Evolutionary conservation across 495 filamentous ascomycete genomes (phyloP), one percentile per base, ranked within the genome.

Genomic region (Podospora pseudocomata): DNA sequence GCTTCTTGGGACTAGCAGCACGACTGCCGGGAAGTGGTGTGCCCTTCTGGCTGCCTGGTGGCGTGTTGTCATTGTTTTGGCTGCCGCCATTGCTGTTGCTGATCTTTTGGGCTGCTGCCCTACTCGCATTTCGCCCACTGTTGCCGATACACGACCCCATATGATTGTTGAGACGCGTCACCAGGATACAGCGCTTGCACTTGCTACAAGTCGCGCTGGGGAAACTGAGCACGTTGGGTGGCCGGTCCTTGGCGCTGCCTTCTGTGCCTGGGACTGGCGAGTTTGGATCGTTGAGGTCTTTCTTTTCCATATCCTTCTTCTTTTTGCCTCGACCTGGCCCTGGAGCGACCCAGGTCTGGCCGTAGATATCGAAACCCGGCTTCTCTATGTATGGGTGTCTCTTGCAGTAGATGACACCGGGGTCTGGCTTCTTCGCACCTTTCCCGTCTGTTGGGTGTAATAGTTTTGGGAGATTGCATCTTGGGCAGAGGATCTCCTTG

Each of bases 61-160:
- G 85, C 49, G 86, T 88, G 66, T 79, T 78, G 59, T 83, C 81
- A 66, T 80, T 81, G 67, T 80, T 83, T 64, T 81, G 79, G 53
- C 81, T 80, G 65, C 80, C 81, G 5, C 71, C 77, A 64, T 83
- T 81, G 72, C 76, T 81, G 65, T 85, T 85, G 71, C 80, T 82
- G 49, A 87, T 85, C 76, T 86, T 86, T 65, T 83, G 80, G 18
- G 82, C 78, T 9, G 85, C 85, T 16, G 83, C 81, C 64, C 89
- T 83, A 67, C 89, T 89, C 19, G 86, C 87, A 72, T 86, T 86
- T 23, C 92, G 83, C 18, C 91, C 90, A 60, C 85, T 88, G 54
- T 92, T 87, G 32, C 91, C 91, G 72, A 95, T 87, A 75, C 91
- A 94, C 61, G 91, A 89, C 54, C 91, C 90, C 79, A 95, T 83